Percentiles rank a stretch among this genome's conserved stretches.
These are phyloP conservation scores for Orbilia oligospora DNA, from an alignment of 2,329 filamentous ascomycete species.

Conservation along the genomic window DNA sequence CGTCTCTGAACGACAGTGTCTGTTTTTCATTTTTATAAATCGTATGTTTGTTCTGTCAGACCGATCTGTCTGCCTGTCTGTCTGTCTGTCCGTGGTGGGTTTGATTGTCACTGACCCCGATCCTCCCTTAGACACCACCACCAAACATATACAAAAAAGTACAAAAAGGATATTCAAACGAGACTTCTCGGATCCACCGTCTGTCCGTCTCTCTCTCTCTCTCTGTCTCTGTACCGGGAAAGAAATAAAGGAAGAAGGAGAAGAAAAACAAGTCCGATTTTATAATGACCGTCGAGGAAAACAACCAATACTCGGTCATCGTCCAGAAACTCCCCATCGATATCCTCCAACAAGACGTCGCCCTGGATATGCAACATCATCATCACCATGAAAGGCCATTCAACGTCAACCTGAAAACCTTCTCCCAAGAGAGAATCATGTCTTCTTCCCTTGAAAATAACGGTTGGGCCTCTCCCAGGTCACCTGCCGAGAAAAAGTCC, in stretches of 20 bases:
- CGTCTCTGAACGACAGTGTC: neutral
- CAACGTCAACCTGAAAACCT: constrained; percentile 7
- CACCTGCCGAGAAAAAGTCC: constrained; percentile 5
- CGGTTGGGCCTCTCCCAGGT: constrained; percentile 30
- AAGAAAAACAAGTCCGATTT: neutral
- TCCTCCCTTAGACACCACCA: no score
- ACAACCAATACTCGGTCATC: constrained; percentile 53
- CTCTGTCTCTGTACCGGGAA: no score
- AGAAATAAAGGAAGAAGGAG: neutral
- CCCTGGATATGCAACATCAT: constrained; percentile 43
- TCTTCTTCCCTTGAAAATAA: constrained; percentile 29
- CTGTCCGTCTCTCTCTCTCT: neutral
- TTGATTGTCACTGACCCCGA: neutral
- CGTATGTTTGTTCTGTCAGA: no score
- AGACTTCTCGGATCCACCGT: neutral
- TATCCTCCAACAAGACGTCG: constrained; percentile 14
- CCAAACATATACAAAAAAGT: no score
- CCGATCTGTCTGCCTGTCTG: neutral
- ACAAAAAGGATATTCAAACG: no score
- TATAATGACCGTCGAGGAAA: constrained; percentile 58
- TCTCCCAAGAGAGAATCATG: constrained; percentile 2
- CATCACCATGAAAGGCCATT: constrained; percentile 42
- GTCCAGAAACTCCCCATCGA: constrained; percentile 52
- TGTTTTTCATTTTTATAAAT: neutral
- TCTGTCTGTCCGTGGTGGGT: neutral